Evolutionary conservation across 805 yeast genomes (phyloP), one percentile per base, ranked within the genome.

Genomic region (Henningerozyma blattae): DNA sequence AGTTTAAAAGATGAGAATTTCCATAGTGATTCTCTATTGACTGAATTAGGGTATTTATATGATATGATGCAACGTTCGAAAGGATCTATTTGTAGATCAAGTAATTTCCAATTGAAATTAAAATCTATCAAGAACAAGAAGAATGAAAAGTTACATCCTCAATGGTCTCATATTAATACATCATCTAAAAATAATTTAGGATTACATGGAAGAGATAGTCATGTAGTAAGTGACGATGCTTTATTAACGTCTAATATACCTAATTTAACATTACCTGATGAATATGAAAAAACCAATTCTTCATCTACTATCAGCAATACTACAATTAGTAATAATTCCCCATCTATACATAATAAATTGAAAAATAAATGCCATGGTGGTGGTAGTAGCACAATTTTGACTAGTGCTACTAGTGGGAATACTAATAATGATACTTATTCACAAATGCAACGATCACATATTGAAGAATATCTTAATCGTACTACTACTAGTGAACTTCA

Each of bases 11-110:
- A 65, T 29, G 77, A 73, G 41, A 65, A 67, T 27, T 62, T 74
- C 19, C 46, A 48, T n/a, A 48, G 54, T 6, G 52, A 49, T 31
- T 74, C 81, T 2, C 52, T 87, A 3, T 56, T 86, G 18, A 75
- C 82, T 32, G 96, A 91, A 50, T 59, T 87, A 30, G 98, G 95
- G 0, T 84, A 85, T 42, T 60, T 93, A 12, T 84, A 75, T 57
- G 97, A 93, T 49, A 89, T 91, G 98, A 68, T 89, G 58, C 68
- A 68, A 28, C 82, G 83, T 52, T 85, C 95, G 0, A 15, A n/a
- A n/a, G 91, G 94, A 0, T 69, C 71, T 26, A 83, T 81, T 44
- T 85, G 89, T 46, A 72, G 83, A 27, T 79, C 95, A 0, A 65
- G 86, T 2, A 91, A 91, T 50, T 85, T 89, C 48, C 78, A 75